These are phyloP conservation scores for Ochromonas danica DNA, from an alignment of 108 stramenopile genomes.

Conservation along the genomic window DNA sequence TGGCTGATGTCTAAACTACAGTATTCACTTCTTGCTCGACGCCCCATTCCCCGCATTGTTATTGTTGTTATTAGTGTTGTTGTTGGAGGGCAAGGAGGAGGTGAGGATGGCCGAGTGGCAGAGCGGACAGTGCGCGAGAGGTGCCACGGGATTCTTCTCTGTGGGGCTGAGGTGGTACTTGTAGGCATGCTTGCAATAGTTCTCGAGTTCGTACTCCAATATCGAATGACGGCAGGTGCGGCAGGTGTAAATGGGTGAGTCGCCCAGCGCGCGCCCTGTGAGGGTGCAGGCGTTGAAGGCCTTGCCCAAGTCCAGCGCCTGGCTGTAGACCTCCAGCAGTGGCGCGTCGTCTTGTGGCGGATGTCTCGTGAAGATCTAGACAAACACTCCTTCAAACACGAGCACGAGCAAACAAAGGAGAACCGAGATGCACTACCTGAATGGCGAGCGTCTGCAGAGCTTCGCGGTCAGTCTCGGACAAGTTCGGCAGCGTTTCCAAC, in stretches of 20 bases:
- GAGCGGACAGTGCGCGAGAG: slow-evolving; percentile 48
- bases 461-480: slow-evolving; percentile 40
- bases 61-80: too few species aligned
- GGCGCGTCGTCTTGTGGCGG: slow-evolving; percentile 47
- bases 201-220: slow-evolving; percentile 48
- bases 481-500: slow-evolving; percentile 53
- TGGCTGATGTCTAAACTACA: too few species aligned
- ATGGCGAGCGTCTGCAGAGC: slow-evolving; percentile 47
- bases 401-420: too few species aligned
- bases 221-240: slow-evolving; percentile 56
- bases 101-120: too few species aligned
- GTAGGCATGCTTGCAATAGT: not conserved
- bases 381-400: too few species aligned
- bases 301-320: slow-evolving; percentile 49
- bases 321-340: slow-evolving; percentile 34
- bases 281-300: slow-evolving; percentile 54
- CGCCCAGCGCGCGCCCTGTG: slow-evolving; percentile 47
- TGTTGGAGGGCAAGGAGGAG: too few species aligned
- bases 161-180: too few species aligned
- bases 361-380: slow-evolving; percentile 47
- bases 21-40: too few species aligned
- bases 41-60: too few species aligned
- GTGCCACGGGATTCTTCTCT: not conserved
- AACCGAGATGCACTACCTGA: too few species aligned
- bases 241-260: slow-evolving; percentile 49